Evolutionary conservation across 305 asterid genomes (phyloP), one percentile per base, ranked within the genome.

Genomic region (Solanum hybrid): DNA sequence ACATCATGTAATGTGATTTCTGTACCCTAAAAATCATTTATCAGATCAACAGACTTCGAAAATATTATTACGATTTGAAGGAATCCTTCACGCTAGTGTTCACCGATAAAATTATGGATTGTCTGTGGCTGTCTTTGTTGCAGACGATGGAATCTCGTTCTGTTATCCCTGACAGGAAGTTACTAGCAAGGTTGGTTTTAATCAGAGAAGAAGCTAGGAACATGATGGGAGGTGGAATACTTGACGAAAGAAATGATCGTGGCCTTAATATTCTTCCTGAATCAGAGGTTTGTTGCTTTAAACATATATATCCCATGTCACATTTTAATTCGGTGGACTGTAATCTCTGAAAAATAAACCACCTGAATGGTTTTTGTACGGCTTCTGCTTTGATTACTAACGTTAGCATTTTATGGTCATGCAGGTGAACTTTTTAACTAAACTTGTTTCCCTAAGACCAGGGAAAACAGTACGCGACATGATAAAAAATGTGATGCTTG

Each of bases 181-280:
- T 97, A 83, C 98, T 97, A 81, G 99, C 98, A 65, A 95, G 99
- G 93, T 98, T 97, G 72, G 98, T 96, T 91, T 94, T 97, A 92
- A 93, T 97, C 91, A 94, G 99, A 96, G 99, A 97, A 96, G 99
- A 97, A 94, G 97, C 99, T 75, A 95, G 98, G 92, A 93, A 93
- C 91, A 97, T 96, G 99, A 96, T 97, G 99, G 99, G 99, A 29
- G 99, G 99, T 89, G 99, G 99, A 90, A 91, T 97, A 93, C 93
- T 97, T 38, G 97, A 97, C 90, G 99, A 96, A 93, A 95, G 99
- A 95, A 97, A 97, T 90, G 95, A 96, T 70, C 98, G 98, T 78
- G 98, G 98, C 91, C 93, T 96, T 86, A 95, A 79, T 79, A 96
- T 96, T 27, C 97, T 97, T 72, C 99, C 99, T 89, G 96, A 96